A percentile compares a stretch with the other conserved stretches of the same genome.
Evolutionary conservation across 805 yeast genomes (phyloP).

Genomic region (Myxozyma nipponensis): DNA sequence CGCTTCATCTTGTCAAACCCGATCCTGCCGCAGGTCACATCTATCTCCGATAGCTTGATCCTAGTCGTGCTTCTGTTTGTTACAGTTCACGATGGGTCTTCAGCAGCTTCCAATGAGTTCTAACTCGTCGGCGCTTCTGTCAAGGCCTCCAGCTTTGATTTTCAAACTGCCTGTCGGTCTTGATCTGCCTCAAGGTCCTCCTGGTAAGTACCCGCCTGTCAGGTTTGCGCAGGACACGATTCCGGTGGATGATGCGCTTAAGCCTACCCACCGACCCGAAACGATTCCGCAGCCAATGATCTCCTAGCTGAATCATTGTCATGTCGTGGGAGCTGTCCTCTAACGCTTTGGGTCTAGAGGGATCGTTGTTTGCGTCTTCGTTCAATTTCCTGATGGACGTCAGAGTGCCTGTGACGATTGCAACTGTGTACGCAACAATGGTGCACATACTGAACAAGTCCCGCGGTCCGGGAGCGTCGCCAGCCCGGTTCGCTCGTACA

Average conservation of each 20-base stretch:
- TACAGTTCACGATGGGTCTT: not conserved
- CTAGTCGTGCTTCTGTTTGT: not conserved
- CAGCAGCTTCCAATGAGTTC: conserved; percentile 3
- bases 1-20: too few relatives aligned
- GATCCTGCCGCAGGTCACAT: too few relatives aligned
- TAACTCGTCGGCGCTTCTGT: conserved; percentile 17
- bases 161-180: conserved; percentile 26
- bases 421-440: conserved; percentile 52
- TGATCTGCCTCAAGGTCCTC: conserved; percentile 26
- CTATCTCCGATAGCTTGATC: too few relatives aligned
- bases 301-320: too few relatives aligned
- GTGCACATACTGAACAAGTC: conserved; percentile 54
- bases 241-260: too few relatives aligned
- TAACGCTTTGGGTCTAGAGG: conserved; percentile 3
- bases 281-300: too few relatives aligned
- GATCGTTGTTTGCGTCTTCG: conserved; percentile 20
- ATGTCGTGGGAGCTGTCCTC: too few relatives aligned
- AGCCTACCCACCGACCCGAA: too few relatives aligned
- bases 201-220: conserved; percentile 8
- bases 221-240: too few relatives aligned
- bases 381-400: conserved; percentile 41
- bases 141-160: conserved; percentile 20
- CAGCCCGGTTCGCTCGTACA: conserved; percentile 47
- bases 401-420: conserved; percentile 54
- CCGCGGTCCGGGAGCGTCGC: conserved; percentile 47